Conservation (phyloP, 2,329 filamentous ascomycete genomes). For the Nannizziopsis arthrosporioides region DNA sequence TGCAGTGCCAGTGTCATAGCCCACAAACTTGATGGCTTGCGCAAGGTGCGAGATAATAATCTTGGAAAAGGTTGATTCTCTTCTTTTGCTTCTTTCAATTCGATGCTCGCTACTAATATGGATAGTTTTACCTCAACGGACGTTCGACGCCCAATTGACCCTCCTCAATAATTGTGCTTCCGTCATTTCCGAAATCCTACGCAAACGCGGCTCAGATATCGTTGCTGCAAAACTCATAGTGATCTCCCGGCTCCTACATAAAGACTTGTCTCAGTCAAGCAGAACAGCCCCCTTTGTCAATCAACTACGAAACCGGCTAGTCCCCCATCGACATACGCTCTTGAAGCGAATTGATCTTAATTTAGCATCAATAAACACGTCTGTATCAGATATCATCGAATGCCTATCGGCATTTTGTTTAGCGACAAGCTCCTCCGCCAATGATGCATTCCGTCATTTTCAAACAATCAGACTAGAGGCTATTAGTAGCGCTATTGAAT, state of each 20-base stretch:
- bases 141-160: constrained; percentile 45
- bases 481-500: constrained; percentile 51
- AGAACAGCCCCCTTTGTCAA: constrained; percentile 46
- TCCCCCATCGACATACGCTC: constrained; percentile 50
- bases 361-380: constrained; percentile 36
- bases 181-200: constrained; percentile 43
- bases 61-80: constrained; percentile 24
- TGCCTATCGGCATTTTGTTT: constrained; percentile 73
- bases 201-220: constrained; percentile 40
- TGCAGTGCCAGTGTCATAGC: constrained; percentile 65
- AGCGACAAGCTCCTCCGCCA: constrained; percentile 64
- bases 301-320: constrained; percentile 52
- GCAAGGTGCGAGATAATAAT: constrained; percentile 34
- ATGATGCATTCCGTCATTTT: constrained; percentile 69
- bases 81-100: neutral
- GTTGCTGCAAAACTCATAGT: constrained; percentile 61
- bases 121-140: constrained; percentile 26
- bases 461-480: constrained; percentile 59
- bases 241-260: constrained; percentile 61
- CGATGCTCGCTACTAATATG: constrained; percentile 1
- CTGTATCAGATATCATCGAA: constrained; percentile 47
- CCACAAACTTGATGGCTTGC: constrained; percentile 50
- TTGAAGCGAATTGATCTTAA: constrained; percentile 52
- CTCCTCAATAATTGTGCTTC: constrained; percentile 47
- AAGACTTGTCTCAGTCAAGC: constrained; percentile 51